Percentiles rank a stretch among this genome's conserved stretches.
phyloP scores from a whole-genome alignment of 2,329 filamentous ascomycete species.

The Ophiocordyceps australis region DNA sequence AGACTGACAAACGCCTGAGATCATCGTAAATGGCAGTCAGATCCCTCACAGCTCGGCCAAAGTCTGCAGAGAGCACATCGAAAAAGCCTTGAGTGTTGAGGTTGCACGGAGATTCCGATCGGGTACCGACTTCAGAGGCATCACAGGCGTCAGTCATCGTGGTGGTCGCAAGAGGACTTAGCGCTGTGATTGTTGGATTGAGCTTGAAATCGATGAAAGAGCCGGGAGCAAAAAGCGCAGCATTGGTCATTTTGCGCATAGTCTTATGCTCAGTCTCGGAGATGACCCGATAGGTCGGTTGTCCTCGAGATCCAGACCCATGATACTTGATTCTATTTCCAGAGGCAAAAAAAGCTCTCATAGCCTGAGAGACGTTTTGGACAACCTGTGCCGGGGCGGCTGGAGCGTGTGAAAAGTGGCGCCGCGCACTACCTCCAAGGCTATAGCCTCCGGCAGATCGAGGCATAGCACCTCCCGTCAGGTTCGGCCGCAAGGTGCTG shows the following conservation, averaged over 20 bases:
- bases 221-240: slow-evolving; percentile 42
- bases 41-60: slow-evolving; percentile 72
- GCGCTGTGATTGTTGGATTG: slow-evolving; percentile 75
- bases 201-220: slow-evolving; percentile 79
- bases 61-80: slow-evolving; percentile 72
- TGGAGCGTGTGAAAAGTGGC: slow-evolving; percentile 81
- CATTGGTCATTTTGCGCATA: slow-evolving; percentile 43
- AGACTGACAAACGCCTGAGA: slow-evolving; percentile 52
- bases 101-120: slow-evolving; percentile 30
- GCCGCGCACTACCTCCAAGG: slow-evolving; percentile 54
- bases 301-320: slow-evolving; percentile 53
- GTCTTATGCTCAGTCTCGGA: slow-evolving; percentile 57
- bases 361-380: slow-evolving; percentile 84
- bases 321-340: slow-evolving; percentile 81
- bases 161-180: slow-evolving; percentile 49
- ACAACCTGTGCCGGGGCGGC: slow-evolving; percentile 77
- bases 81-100: slow-evolving; percentile 73
- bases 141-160: slow-evolving; percentile 26
- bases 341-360: slow-evolving; percentile 82
- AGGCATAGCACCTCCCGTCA: slow-evolving; percentile 73
- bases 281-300: slow-evolving; percentile 66
- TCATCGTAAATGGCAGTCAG: slow-evolving; percentile 65
- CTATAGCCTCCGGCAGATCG: slow-evolving; percentile 82
- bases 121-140: slow-evolving; percentile 23
- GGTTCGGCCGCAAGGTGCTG: slow-evolving; percentile 72